phyloP scores from a whole-genome alignment of 179 eudicot genomes.

The Camellia oleifera region DNA sequence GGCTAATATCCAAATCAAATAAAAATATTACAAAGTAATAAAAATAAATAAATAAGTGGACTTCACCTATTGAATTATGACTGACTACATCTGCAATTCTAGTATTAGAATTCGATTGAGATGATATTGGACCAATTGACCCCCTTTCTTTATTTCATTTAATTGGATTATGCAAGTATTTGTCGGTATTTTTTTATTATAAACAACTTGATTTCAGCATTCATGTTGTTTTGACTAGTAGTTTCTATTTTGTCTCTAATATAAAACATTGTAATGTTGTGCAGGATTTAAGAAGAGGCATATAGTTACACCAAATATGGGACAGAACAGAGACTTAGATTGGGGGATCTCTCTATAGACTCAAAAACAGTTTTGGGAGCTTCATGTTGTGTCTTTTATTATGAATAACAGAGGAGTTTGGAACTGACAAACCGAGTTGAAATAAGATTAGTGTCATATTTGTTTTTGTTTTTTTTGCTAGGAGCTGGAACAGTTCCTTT shows the following conservation, averaged over 20 bases:
- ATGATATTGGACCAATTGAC: neutral
- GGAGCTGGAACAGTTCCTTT: conserved; percentile 44
- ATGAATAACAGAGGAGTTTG: neutral
- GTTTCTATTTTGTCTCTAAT: neutral
- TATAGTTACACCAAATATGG: neutral
- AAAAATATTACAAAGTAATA: too few relatives aligned
- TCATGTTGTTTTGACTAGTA: neutral
- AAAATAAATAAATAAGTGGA: neutral
- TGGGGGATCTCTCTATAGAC: neutral
- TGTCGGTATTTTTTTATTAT: too few relatives aligned
- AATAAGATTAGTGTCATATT: neutral
- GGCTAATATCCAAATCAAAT: too few relatives aligned
- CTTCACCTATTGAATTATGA: neutral
- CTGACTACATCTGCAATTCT: neutral
- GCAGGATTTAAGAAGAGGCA: conserved; percentile 8
- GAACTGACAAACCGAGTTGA: neutral
- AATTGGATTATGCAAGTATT: neutral
- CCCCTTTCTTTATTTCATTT: neutral
- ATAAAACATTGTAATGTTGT: neutral
- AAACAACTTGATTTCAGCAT: neutral
- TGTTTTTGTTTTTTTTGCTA: conserved; percentile 7
- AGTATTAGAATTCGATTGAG: neutral
- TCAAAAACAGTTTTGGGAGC: neutral
- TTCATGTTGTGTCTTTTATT: neutral
- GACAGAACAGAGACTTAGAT: neutral